Evolutionary conservation across 192 early-diverging fungal genomes (phyloP).

Genomic region (Funneliformis mosseae): DNA sequence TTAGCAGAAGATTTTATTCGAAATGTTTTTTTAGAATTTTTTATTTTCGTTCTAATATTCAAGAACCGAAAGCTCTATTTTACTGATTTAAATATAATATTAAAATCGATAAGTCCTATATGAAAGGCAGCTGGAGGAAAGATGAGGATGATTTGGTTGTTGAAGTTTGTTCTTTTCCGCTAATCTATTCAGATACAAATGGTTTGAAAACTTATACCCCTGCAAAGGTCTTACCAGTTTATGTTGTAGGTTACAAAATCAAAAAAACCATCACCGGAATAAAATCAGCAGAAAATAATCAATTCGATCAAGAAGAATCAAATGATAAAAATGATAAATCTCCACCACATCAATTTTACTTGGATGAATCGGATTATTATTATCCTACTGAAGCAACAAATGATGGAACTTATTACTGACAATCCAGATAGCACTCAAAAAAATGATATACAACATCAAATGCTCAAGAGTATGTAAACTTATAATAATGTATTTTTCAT

Average conservation of each 20-base stretch:
- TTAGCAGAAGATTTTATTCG: background rate
- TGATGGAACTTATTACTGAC: no score
- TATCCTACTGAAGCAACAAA: no score
- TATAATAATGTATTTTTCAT: no score
- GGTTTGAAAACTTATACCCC: background rate
- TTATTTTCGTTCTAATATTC: background rate
- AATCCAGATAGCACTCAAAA: no score
- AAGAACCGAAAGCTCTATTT: background rate
- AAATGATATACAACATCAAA: no score
- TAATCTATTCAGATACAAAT: background rate
- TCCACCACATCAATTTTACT: no score
- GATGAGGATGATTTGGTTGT: slow-evolving; percentile 2
- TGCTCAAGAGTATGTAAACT: no score
- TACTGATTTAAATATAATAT: background rate
- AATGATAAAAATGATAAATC: no score
- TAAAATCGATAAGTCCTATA: background rate
- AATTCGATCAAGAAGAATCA: no score
- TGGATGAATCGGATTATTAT: no score
- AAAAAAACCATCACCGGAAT: no score
- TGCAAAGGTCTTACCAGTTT: background rate
- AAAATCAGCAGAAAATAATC: no score
- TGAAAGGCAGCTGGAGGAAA: background rate
- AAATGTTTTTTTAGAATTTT: background rate
- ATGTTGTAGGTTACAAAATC: background rate
- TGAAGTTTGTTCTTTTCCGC: slow-evolving; percentile 6